phyloP scores from a whole-genome alignment of 2,329 filamentous ascomycete genomes.

The Hypoxylon sp. region DNA sequence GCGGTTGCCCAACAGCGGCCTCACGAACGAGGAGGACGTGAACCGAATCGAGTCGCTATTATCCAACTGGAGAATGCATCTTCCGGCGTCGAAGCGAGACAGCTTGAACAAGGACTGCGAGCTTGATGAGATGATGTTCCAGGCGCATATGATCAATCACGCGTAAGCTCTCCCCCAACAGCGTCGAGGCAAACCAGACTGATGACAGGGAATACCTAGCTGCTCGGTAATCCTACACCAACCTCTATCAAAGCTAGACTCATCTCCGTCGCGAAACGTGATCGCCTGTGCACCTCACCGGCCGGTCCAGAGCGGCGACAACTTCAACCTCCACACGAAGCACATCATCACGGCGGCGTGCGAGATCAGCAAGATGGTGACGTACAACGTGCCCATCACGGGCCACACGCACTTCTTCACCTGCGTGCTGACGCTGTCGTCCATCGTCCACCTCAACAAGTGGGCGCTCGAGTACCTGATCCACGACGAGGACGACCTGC shows the following conservation, averaged over 20 bases:
- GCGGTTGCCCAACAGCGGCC: slow-evolving; percentile 59
- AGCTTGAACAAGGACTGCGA: slow-evolving; percentile 73
- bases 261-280: slow-evolving; percentile 63
- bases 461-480: slow-evolving; percentile 71
- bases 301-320: slow-evolving; percentile 56
- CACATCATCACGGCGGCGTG: slow-evolving; percentile 83
- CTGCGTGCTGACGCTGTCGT: slow-evolving; percentile 79
- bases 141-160: slow-evolving; percentile 81
- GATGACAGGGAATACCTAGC: slow-evolving; percentile 43
- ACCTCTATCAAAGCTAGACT: slow-evolving; percentile 78
- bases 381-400: slow-evolving; percentile 74
- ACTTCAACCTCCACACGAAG: slow-evolving; percentile 73
- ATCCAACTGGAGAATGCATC: slow-evolving; percentile 80
- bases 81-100: slow-evolving; percentile 76
- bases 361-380: slow-evolving; percentile 77
- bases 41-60: slow-evolving; percentile 60
- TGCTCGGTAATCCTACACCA: slow-evolving; percentile 80
- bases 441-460: slow-evolving; percentile 81
- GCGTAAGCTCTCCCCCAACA: slow-evolving; percentile 51
- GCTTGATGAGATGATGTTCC: slow-evolving; percentile 90
- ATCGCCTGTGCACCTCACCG: slow-evolving; percentile 72
- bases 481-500: slow-evolving; percentile 70
- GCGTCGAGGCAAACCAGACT: neutral
- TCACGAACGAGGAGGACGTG: slow-evolving; percentile 62
- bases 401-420: slow-evolving; percentile 86